These are phyloP conservation scores for Mycena haematopus DNA, from an alignment of 768 basidiomycete species.

Conservation along the genomic window DNA sequence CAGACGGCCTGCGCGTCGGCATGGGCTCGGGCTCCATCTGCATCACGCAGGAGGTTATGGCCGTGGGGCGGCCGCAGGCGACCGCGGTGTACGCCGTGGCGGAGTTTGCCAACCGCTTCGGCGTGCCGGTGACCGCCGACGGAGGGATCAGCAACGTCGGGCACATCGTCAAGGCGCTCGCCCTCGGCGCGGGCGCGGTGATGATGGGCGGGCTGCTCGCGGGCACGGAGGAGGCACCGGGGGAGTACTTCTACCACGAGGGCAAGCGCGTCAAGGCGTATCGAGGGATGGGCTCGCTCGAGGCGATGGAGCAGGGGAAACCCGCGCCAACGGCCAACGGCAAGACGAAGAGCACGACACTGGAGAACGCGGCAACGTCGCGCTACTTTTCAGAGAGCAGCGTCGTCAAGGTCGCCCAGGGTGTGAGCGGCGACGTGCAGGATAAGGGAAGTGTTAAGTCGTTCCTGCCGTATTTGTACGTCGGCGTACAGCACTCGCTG, in stretches of 20 bases:
- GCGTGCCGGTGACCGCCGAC: slow-evolving; percentile 95
- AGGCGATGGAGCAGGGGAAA: slow-evolving; percentile 88
- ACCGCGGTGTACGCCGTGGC: slow-evolving; percentile 97
- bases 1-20: slow-evolving; percentile 93
- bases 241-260: slow-evolving; percentile 99
- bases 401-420: slow-evolving; percentile 94
- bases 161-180: slow-evolving; percentile 95
- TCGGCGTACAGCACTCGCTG: slow-evolving; percentile 89
- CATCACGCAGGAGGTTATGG: slow-evolving; percentile 99
- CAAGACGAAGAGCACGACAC: slow-evolving; percentile 46
- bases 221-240: slow-evolving; percentile 95
- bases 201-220: slow-evolving; percentile 99
- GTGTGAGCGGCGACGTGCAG: slow-evolving; percentile 95
- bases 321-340: slow-evolving; percentile 38
- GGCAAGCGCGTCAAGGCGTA: slow-evolving; percentile 99
- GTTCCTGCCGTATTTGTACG: slow-evolving; percentile 86
- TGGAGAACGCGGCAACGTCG: slow-evolving; percentile 95
- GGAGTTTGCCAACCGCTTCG: slow-evolving; percentile 92
- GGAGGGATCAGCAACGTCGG: slow-evolving; percentile 96
- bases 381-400: slow-evolving; percentile 95
- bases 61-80: slow-evolving; percentile 96
- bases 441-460: slow-evolving; percentile 96
- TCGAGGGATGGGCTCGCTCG: slow-evolving; percentile 96
- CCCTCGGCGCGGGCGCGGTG: slow-evolving; percentile 93
- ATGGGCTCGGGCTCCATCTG: slow-evolving; percentile 99